Base-by-base conservation (phyloP, 345 rosid species). In the Salix viminalis region DNA sequence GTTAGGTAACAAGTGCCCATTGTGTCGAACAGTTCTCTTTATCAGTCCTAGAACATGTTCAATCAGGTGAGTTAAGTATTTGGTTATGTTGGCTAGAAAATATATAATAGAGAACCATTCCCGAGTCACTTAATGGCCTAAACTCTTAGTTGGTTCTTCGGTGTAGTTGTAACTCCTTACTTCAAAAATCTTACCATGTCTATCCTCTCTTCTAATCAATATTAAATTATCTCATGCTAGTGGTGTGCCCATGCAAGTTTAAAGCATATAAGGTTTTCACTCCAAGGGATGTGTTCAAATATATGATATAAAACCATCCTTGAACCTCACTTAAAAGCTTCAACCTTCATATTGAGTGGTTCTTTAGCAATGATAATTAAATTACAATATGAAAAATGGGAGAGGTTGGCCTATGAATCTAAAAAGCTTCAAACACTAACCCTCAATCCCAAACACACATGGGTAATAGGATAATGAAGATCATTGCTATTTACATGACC, bases 1-100 rank as follows among this genome's bases (percentile, higher is more conserved):
- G 72, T 32, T 84, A 96, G 99, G 99, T 80, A 91, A 93, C 89
- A 96, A 90, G 83, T 96, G 99, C 72, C 98, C 98, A 73, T 78
- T 96, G 82, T 96, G 99, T 80, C 93, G 96, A 68, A 90, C 90
- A 71, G 97, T 96, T 73, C 90, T 96, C 64, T 96, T 93, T 75
- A 86, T 90, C 79, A 91, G 92, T 82, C 89, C 97, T 60, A 89
- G 96, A 86, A 86, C 94, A 77, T 91, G 94, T 75, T 84, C 98
- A 56, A 76, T 96, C 84, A 96, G 97, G 99, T 93, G 64, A 83
- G 85, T 56, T 32, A 2, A 48, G 19, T 48, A 16, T 48, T 6
- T 5, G 54, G 21, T 48, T 48, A 16, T 48, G 18, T 4, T 5
- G 16, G 19, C 19, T 48, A 48, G 54, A 48, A 48, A 48, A 48